phyloP scores from a whole-genome alignment of 164 flowering plant genomes.

The Chimonanthus salicifolius region DNA sequence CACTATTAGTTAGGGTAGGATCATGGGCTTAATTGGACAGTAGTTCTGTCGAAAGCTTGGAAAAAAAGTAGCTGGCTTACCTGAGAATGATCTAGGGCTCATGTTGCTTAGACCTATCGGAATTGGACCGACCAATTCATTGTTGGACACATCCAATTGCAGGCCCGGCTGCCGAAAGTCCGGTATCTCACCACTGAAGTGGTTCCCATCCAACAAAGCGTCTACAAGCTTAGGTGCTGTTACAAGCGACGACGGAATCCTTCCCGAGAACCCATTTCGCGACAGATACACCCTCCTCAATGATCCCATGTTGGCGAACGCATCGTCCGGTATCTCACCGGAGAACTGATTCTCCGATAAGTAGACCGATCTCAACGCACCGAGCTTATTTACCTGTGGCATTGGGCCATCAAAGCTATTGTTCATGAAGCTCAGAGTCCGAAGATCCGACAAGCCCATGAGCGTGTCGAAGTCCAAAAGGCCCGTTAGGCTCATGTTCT shows the following conservation, averaged over 20 bases:
- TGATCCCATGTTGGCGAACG: constrained; percentile 32
- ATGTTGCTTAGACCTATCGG: constrained; percentile 25
- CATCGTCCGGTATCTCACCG: constrained; percentile 9
- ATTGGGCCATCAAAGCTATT: constrained; percentile 33
- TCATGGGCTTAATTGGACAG: too few relatives aligned
- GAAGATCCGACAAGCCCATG: constrained; percentile 27
- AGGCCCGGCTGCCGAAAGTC: constrained; percentile 32
- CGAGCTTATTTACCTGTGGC: constrained; percentile 8
- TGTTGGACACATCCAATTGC: constrained; percentile 44
- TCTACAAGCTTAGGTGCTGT: constrained; percentile 20
- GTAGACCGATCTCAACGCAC: constrained; percentile 8
- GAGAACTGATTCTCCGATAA: constrained; percentile 10
- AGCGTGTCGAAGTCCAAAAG: constrained; percentile 20
- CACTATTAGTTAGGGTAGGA: too few relatives aligned
- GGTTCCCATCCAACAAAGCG: constrained; percentile 39
- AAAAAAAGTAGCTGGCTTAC: neutral
- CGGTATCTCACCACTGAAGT: constrained; percentile 36
- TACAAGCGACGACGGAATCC: constrained; percentile 29
- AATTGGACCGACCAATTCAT: constrained; percentile 38
- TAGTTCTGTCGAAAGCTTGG: neutral
- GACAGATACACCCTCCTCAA: constrained; percentile 36
- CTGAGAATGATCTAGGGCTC: constrained; percentile 22
- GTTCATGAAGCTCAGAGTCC: constrained; percentile 34
- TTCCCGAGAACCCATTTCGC: constrained; percentile 34
- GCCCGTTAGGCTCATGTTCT: constrained; percentile 33